Base-by-base conservation (phyloP, 495 filamentous ascomycete species). In the Podospora fimiseda region DNA sequence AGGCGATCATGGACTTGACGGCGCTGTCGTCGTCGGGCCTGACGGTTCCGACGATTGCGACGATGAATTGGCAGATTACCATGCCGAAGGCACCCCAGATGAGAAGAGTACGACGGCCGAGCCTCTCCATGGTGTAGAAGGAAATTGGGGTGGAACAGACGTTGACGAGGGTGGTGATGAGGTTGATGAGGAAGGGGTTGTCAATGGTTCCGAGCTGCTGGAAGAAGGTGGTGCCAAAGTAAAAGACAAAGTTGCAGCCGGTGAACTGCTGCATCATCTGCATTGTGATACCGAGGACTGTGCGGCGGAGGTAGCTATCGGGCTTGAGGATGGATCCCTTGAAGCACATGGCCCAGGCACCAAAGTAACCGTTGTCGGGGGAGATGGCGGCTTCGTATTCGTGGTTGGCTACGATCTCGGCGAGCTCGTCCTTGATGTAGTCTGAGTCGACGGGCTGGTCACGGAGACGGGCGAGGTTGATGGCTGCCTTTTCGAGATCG, bases 231-330 rank as follows among this genome's bases (percentile, higher is more conserved):
- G 86, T 89, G 42, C 83, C 83, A 61, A 85, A 92, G 76, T 91
- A 94, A 79, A 94, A 92, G 71, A 94, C 82, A 71, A 92, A 92
- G 77, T 94, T 92, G 71, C 89, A 80, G 69, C 63, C 63, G 9
- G 61, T 66, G 86, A 56, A 77, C 75, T 90, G 85, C 70, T 88
- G 84, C 73, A 86, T 80, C 76, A 85, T 83, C 69, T 89, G 85
- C 44, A 88, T 67, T 14, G 79, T 79, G 30, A 80, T 83, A 66
- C 88, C 88, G 39, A 90, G 74, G 48, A 89, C 73, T 5, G 85
- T 87, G 43, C 86, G 84, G 56, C 87, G 84, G 19, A 87, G 74
- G 62, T 89, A 71, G 59, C 65, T 66, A 56, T 57, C 68, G 54
- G 56, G 27, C 62, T 80, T 76, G 37, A 60, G 77, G 50, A 87